A percentile compares a stretch with the other conserved stretches of the same genome.
These are phyloP conservation scores for Musa troglodytarum DNA, from an alignment of 176 grass and related monocot species.

Conservation along the genomic window DNA sequence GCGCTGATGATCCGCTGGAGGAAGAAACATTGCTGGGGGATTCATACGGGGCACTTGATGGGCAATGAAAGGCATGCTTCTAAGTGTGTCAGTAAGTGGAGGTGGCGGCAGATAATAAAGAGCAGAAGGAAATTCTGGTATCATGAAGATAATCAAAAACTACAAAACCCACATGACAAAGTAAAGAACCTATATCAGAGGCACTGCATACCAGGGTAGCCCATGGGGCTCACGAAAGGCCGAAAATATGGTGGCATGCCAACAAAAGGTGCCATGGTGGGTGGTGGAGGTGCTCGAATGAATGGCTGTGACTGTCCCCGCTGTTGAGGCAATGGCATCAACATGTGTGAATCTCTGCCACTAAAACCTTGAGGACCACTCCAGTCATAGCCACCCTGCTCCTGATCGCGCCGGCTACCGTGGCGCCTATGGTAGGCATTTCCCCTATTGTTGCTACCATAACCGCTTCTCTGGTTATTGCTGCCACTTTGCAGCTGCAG, in stretches of 20 bases:
- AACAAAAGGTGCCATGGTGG: constrained; percentile 16
- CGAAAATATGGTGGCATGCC: constrained; percentile 23
- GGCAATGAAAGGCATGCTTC: constrained; percentile 35
- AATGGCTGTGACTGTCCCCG: constrained; percentile 27
- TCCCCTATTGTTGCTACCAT: background rate
- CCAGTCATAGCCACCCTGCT: constrained; percentile 22
- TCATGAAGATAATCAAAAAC: constrained; percentile 25
- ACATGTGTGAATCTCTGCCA: constrained; percentile 7
- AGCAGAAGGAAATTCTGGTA: constrained; percentile 8
- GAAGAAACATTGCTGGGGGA: constrained; percentile 8
- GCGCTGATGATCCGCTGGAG: constrained; percentile 28
- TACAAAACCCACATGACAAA: constrained; percentile 16
- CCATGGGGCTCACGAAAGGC: constrained; percentile 21
- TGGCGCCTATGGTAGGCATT: constrained; percentile 20
- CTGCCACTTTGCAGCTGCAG: background rate
- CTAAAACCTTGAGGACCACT: constrained; percentile 34
- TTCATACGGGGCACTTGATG: constrained; percentile 27
- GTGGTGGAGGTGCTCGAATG: constrained; percentile 10
- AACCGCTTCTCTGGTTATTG: background rate
- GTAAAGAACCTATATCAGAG: constrained; percentile 1
- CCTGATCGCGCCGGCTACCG: constrained; percentile 42
- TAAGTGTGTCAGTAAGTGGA: constrained; percentile 34
- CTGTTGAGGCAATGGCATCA: constrained; percentile 19
- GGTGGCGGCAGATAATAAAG: constrained; percentile 12
- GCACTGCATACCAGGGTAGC: constrained; percentile 34